A percentile compares a stretch with the other conserved stretches of the same genome.
Evolutionary conservation across 768 basidiomycete species (phyloP).

Genomic region (Cystofilobasidium macerans): DNA sequence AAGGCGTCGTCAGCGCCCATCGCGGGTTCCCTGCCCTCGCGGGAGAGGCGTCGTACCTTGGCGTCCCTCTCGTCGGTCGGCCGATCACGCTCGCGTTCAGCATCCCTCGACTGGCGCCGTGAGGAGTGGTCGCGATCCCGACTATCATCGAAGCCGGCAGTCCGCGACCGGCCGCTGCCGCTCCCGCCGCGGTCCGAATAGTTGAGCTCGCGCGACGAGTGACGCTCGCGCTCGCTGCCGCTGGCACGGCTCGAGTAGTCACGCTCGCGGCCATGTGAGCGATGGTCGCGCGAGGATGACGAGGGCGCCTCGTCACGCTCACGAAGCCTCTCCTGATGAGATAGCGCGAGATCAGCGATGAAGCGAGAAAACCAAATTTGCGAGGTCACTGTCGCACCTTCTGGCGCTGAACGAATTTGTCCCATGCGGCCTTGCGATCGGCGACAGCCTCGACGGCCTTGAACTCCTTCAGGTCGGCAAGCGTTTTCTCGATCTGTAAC

Average conservation of each 20-base stretch:
- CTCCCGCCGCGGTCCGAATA: neutral
- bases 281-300: neutral
- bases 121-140: no score
- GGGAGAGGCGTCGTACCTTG: no score
- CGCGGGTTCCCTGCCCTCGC: no score
- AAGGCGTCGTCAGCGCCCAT: no score
- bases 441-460: constrained; percentile 79
- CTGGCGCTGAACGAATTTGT: constrained; percentile 79
- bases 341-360: neutral
- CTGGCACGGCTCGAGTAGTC: neutral
- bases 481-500: neutral
- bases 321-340: neutral
- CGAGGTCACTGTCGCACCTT: constrained; percentile 50
- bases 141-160: no score
- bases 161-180: neutral
- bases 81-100: no score
- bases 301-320: neutral
- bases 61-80: no score
- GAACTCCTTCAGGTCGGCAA: constrained; percentile 55
- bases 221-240: neutral
- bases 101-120: no score
- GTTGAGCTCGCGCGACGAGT: neutral
- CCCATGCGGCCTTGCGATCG: constrained; percentile 63
- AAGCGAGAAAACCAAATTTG: neutral
- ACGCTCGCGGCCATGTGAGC: neutral